Percentiles rank a stretch among this genome's conserved stretches.
These are phyloP conservation scores for Rhododendron williamsianum DNA, from an alignment of 148 eudicot genomes.

Conservation along the genomic window DNA sequence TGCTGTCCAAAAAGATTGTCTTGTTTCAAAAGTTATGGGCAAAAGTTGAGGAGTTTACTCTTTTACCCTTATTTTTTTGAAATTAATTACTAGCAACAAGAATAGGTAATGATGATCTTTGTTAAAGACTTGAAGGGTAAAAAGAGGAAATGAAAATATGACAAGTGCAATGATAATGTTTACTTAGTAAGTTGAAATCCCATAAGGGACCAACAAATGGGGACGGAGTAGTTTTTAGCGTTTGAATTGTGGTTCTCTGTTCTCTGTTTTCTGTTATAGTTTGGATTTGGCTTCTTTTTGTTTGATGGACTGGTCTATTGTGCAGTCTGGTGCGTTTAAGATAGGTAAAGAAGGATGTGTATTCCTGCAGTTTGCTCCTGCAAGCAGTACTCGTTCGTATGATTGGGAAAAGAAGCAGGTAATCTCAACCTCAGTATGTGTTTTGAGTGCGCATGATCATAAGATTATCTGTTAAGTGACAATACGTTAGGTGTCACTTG, in stretches of 20 bases:
- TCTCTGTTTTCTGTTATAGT: background rate
- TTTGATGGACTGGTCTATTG: constrained; percentile 7
- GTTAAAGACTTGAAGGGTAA: background rate
- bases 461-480: background rate
- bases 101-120: background rate
- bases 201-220: background rate
- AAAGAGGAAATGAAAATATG: background rate
- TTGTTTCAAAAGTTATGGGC: background rate
- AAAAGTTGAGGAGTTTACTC: background rate
- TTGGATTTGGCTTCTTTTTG: constrained; percentile 11
- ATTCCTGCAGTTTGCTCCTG: constrained; percentile 94
- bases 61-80: background rate
- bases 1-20: background rate
- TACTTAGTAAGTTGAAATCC: background rate
- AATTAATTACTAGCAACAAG: background rate
- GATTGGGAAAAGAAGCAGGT: constrained; percentile 97
- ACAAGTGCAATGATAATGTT: background rate
- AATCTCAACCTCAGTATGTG: background rate
- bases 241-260: background rate
- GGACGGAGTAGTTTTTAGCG: background rate
- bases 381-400: constrained; percentile 80
- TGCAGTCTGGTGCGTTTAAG: constrained; percentile 88
- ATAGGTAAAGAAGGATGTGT: constrained; percentile 70
- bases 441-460: background rate
- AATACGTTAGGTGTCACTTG: background rate